Evolutionary conservation across 805 yeast genomes (phyloP).

Genomic region (Starmerella potacharoeniae): DNA sequence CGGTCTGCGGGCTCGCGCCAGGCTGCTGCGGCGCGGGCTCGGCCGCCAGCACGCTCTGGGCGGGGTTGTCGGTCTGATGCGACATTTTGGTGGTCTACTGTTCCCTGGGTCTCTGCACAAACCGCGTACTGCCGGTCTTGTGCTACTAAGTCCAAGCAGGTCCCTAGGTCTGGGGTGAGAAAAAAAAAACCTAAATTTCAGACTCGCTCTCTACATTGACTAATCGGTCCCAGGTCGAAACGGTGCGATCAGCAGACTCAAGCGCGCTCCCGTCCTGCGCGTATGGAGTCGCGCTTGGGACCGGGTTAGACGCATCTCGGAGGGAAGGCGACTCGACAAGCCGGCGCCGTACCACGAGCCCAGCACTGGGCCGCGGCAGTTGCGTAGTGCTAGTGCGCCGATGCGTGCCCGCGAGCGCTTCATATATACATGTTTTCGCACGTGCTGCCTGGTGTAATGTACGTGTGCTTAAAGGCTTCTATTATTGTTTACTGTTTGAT

Average conservation of each 20-base stretch:
- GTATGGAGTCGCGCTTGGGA: neutral
- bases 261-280: neutral
- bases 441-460: too few relatives aligned
- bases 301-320: neutral
- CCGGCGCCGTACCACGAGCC: too few relatives aligned
- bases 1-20: neutral
- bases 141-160: conserved; percentile 3
- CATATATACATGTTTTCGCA: too few relatives aligned
- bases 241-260: neutral
- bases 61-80: conserved; percentile 1
- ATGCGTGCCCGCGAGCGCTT: too few relatives aligned
- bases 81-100: neutral
- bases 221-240: conserved; percentile 2
- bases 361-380: too few relatives aligned
- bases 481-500: too few relatives aligned
- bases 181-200: conserved; percentile 4
- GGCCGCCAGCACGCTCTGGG: neutral
- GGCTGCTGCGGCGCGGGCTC: neutral
- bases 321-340: too few relatives aligned
- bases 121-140: conserved; percentile 1
- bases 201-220: neutral
- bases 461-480: too few relatives aligned
- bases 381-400: too few relatives aligned
- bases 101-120: conserved; percentile 1
- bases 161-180: conserved; percentile 4